These are phyloP conservation scores for Euphorbia lathyris DNA, from an alignment of 345 rosid genomes.

Conservation along the genomic window DNA sequence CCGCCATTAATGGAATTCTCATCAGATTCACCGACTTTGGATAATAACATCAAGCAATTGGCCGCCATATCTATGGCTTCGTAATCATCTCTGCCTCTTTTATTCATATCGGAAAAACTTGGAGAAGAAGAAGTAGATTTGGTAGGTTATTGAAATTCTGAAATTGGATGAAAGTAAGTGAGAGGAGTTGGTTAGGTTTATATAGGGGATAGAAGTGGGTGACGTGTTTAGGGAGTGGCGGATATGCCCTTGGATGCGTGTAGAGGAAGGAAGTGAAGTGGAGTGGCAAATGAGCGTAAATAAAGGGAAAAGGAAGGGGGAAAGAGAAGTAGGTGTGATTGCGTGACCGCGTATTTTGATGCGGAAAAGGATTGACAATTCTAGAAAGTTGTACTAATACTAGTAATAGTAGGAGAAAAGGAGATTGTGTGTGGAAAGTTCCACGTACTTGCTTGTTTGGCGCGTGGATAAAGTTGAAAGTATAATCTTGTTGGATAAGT, in stretches of 20 bases:
- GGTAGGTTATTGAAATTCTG: neutral
- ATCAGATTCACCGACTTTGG: conserved; percentile 45
- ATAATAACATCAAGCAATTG: conserved; percentile 61
- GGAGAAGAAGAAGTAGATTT: neutral
- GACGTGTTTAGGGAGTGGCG: conserved; percentile 20
- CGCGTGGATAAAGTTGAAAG: neutral
- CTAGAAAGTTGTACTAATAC: conserved; percentile 13
- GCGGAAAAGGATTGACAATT: neutral
- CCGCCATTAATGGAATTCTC: neutral
- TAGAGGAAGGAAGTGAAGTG: neutral
- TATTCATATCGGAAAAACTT: conserved; percentile 31
- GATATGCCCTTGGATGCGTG: conserved; percentile 24
- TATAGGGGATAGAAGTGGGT: neutral
- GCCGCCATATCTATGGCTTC: conserved; percentile 54
- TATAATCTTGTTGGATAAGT: neutral
- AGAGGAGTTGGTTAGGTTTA: neutral
- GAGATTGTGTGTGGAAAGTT: too few relatives aligned
- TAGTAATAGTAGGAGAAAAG: neutral
- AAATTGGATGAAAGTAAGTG: neutral
- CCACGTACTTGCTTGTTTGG: neutral
- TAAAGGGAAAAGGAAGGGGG: neutral
- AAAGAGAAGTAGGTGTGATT: neutral
- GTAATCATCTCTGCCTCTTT: conserved; percentile 41
- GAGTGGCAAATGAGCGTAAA: conserved; percentile 14
- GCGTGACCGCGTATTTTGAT: conserved; percentile 33